phyloP scores from a whole-genome alignment of 192 early-diverging fungal species.

The Chytriomyces hyalinus region DNA sequence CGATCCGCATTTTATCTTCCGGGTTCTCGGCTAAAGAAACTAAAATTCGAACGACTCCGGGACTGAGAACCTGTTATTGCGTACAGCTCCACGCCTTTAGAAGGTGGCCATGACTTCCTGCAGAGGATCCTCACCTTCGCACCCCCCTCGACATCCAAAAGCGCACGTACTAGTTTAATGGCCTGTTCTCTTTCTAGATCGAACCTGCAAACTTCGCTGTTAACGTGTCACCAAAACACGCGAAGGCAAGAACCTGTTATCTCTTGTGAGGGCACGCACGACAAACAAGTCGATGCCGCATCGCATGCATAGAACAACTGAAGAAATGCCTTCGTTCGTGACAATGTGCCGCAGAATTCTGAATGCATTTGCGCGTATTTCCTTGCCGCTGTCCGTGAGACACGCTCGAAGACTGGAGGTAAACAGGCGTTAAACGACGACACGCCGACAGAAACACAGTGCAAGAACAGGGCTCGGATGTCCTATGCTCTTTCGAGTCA shows the following conservation, averaged over 20 bases:
- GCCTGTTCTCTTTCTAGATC: conserved; percentile 82
- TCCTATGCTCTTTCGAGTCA: no score
- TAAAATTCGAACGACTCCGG: conserved; percentile 70
- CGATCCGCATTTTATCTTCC: conserved; percentile 75
- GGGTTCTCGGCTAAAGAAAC: conserved; percentile 78
- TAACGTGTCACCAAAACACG: background rate
- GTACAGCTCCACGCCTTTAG: no score
- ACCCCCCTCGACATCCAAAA: conserved; percentile 71
- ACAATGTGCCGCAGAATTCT: conserved; percentile 68
- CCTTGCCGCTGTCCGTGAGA: conserved; percentile 52
- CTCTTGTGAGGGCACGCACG: conserved; percentile 37
- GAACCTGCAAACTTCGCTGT: conserved; percentile 9
- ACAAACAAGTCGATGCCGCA: conserved; percentile 75
- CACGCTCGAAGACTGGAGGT: conserved; percentile 47
- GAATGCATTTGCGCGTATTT: conserved; percentile 68
- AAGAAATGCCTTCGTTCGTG: conserved; percentile 34
- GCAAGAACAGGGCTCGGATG: background rate
- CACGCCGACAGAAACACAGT: background rate
- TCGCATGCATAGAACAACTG: conserved; percentile 49
- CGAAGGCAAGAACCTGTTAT: conserved; percentile 52
- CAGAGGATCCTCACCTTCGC: conserved; percentile 28
- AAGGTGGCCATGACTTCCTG: no score
- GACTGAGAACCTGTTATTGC: conserved; percentile 50
- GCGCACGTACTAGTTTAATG: conserved; percentile 70
- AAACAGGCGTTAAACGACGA: conserved; percentile 11